Evolutionary conservation across 306 rosid species (phyloP), one percentile per base, ranked within the genome.

Genomic region (Begonia fuchsioides): DNA sequence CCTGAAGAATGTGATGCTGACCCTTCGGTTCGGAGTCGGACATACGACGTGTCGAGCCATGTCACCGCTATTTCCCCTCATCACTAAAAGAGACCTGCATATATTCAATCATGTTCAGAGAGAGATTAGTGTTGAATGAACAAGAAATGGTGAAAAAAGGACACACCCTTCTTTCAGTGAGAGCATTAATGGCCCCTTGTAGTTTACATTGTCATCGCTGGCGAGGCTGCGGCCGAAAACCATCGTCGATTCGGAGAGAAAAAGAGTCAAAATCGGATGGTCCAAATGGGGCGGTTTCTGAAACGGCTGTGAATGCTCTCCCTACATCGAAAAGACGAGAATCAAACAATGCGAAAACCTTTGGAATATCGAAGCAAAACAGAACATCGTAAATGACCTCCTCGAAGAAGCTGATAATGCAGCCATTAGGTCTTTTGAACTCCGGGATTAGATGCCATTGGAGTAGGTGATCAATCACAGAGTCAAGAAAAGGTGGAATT

Each of bases 1-100:
- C 55, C 83, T 66, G 38, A 92, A 82, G 83, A 92, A 77, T 39
- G 88, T 73, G 59, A 92, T 69, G 83, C 83, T 82, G 16, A 70
- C 77, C 81, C 99, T 77, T 68, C 72, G 64, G 68, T 53, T 64
- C 11, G 86, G 81, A 44, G 88, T 85, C 14, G 94, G 93, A 61
- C 94, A 86, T 83, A 86, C 86, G 52, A 92, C 99, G n/a, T 92
- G 99, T 54, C 96, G 75, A 35, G 99, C 94, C 84, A 73, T 87
- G 68, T 92, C 99, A 46, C 86, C 82, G 57, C 99, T 86, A 80
- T 92, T 82, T 56, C 99, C 99, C 59, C 99, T 92, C 99, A 86
- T 79, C 61, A 86, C 96, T 14, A 92, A n/a, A 53, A 92, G 83
- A 40, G 94, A 82, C 71, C 99, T 92, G 73, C 60, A 69, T 49